Evolutionary conservation across 1,139 yeast species (phyloP), one percentile per base, ranked within the genome.

Genomic region (Suhomyces wounanorum): DNA sequence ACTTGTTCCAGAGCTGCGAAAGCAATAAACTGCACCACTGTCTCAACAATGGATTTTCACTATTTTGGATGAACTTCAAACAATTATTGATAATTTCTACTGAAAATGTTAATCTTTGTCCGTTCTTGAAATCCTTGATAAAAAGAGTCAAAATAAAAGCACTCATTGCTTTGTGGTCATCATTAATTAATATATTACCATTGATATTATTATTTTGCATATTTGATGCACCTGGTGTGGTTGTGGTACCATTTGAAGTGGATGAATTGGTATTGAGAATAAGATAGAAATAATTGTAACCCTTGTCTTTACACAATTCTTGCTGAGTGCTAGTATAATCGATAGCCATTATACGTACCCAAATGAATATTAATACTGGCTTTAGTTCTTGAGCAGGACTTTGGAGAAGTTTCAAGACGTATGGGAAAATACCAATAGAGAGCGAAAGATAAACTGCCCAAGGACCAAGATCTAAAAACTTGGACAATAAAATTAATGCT

Each of bases 271-370:
- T 61, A 59, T 74, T 62, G 55, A 94, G 72, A 61, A 94, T 89
- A 55, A 85, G 83, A 50, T 90, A 84, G 64, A 94, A 94, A 67
- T 94, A 95, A 59, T 85, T 84, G 67, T 85, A 94, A 0, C 97
- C 97, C 61, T 87, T 88, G 62, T 94, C 98, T 60, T 92, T 91
- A 58, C 95, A 82, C 41, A 94, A 77, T 63, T 94, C 99, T 57
- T 87, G 91, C 64, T 95, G 99, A 2, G 97, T 91, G 60, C 89
- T 87, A 55, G 83, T 82, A 63, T 87, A 87, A 67, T 94, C 98
- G 21, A 94, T 96, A 3, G 98, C 95, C 96, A 94, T 89, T 25
- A 94, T 90, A 58, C 99, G 77, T 0, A 98, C 97, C 99, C 99
- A 94, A 52, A 94, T 94, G 61, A 92, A 95, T 1, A 95, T 94